Base-by-base conservation (phyloP, 177 flowering plant species). In the Vitis hybrid region DNA sequence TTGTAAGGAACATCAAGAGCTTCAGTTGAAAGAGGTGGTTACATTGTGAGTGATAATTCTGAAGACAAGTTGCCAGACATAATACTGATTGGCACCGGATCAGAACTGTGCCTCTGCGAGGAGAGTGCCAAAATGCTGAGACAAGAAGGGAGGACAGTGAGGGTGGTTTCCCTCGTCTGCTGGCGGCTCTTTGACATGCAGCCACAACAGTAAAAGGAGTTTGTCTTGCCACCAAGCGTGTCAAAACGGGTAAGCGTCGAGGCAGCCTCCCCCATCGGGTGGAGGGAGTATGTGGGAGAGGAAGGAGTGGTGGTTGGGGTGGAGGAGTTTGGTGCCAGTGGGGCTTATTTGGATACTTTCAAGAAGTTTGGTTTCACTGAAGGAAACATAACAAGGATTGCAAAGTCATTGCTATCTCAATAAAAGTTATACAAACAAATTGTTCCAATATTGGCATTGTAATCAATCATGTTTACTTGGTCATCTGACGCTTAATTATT, bases 101-200 rank as follows among this genome's bases (percentile, higher is more conserved):
- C 87, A 0, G 87, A 84, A 60, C 68, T 84, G 13, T 26, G 30
- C 30, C 30, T 26, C 30, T 26, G 30, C 30, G 0, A 26, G 0
- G 30, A 26, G 30, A 3, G 30, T 26, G 30, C 30, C 30, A 26
- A 26, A 26, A 26, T 26, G 30, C 30, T 26, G 30, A 79, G 85
- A 70, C 50, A 67, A 51, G 85, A 80, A 69, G 84, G 87, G 65
- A 79, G 64, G 65, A 70, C 59, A 17, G 80, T 84, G 23, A 75
- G 85, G 70, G 81, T 82, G 34, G 85, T 84, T 52, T 84, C 87
- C 2, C 66, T 84, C 1, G 87, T 82, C 9, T 84, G 85, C 66
- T 84, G 87, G 87, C 52, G 76, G 62, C 75, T 84, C 12, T 84
- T 82, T 48, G 78, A 84, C 30, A 26, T 26, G 30, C 30, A 26